phyloP scores from a whole-genome alignment of 2,329 filamentous ascomycete species.

The Macrophomina tecta region DNA sequence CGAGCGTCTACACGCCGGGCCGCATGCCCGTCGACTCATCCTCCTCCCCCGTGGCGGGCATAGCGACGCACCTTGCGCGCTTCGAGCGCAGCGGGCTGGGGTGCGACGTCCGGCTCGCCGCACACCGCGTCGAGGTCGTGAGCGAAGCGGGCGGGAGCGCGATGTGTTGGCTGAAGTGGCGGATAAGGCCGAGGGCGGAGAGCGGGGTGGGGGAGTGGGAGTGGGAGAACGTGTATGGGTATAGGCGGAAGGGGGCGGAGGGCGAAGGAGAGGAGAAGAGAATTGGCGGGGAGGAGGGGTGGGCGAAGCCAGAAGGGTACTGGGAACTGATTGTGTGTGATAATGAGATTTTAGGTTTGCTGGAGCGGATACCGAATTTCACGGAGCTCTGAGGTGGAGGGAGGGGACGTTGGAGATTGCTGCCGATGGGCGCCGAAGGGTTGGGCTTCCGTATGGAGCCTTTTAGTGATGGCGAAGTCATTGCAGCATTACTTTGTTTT shows the following conservation, averaged over 20 bases:
- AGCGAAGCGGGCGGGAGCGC: not conserved
- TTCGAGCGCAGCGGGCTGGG: conserved; percentile 3
- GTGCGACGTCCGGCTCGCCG: not conserved
- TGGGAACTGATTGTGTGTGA: conserved; percentile 16
- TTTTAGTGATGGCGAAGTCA: too few relatives aligned
- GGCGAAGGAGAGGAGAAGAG: not conserved
- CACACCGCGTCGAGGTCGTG: not conserved
- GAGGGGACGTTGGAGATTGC: too few relatives aligned
- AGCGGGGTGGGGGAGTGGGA: not conserved
- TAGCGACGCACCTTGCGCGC: not conserved
- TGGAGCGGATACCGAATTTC: conserved; percentile 12
- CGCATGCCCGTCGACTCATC: not conserved
- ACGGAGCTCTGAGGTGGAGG: not conserved
- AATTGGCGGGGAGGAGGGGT: conserved; percentile 2
- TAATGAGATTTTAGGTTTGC: conserved; percentile 2
- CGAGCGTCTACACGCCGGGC: not conserved
- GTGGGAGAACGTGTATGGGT: conserved; percentile 18
- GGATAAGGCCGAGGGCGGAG: not conserved
- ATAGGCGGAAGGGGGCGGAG: not conserved
- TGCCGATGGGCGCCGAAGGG: too few relatives aligned
- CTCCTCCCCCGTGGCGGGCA: not conserved
- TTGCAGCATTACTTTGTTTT: too few relatives aligned
- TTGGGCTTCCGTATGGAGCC: too few relatives aligned
- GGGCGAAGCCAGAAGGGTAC: conserved; percentile 14
- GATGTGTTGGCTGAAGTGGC: conserved; percentile 12